A percentile compares a stretch with the other conserved stretches of the same genome.
These are phyloP conservation scores for Durotheca rogersii DNA, from an alignment of 495 filamentous ascomycete genomes.

Conservation along the genomic window DNA sequence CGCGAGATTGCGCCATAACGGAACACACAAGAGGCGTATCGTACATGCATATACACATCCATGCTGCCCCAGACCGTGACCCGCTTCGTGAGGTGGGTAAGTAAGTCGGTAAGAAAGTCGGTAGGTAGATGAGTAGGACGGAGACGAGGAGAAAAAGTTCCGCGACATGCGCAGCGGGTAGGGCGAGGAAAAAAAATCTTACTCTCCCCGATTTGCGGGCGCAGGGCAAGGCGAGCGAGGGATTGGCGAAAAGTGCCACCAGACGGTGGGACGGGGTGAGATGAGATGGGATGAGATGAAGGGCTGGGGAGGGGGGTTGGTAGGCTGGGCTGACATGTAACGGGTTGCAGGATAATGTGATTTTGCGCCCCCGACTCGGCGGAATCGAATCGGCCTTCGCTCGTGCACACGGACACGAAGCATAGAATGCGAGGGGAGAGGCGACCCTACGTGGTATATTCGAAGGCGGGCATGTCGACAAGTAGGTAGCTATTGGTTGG, in stretches of 20 bases:
- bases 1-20: no score
- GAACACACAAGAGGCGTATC: no score
- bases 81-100: no score
- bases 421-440: constrained; percentile 17
- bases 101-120: no score
- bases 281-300: no score
- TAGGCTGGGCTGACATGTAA: no score
- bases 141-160: neutral
- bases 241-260: constrained; percentile 13
- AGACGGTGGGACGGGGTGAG: constrained; percentile 10
- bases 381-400: constrained; percentile 11
- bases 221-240: constrained; percentile 6
- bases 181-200: constrained; percentile 9
- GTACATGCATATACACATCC: neutral
- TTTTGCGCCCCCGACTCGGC: constrained; percentile 24
- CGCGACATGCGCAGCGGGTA: constrained; percentile 23
- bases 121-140: neutral
- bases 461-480: no score
- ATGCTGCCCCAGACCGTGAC: no score
- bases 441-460: constrained; percentile 6
- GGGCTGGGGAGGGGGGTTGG: no score
- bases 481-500: no score
- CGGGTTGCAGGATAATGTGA: no score
- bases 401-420: constrained; percentile 1
- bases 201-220: constrained; percentile 3